Evolutionary conservation across 352 stramenopile species (phyloP).

Genomic region (Thraustochytrium striatum): DNA sequence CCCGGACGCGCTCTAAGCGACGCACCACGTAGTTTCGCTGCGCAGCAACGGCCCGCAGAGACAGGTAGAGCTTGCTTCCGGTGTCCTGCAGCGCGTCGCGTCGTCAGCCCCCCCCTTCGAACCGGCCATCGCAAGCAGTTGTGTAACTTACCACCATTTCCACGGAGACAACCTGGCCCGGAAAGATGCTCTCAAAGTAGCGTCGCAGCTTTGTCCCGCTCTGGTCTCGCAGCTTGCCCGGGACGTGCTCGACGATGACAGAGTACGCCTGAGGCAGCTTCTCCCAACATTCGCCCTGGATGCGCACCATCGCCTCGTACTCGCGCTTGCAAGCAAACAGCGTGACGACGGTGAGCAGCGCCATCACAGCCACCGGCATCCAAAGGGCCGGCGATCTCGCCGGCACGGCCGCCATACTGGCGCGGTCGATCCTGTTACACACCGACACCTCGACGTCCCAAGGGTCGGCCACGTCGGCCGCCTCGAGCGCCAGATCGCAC

Average conservation of each 20-base stretch:
- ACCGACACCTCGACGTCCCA: conserved; percentile 11
- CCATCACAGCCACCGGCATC: conserved; percentile 17
- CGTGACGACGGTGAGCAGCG: conserved; percentile 20
- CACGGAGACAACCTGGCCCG: conserved; percentile 16
- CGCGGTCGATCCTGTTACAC: conserved; percentile 32
- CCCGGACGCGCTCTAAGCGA: conserved; percentile 1
- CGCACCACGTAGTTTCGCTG: background rate
- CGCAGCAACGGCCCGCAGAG: background rate
- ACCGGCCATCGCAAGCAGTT: too few species aligned
- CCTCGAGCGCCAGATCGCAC: background rate
- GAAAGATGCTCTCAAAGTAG: conserved; percentile 38
- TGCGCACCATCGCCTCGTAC: conserved; percentile 21
- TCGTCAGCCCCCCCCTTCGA: background rate
- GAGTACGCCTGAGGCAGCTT: conserved; percentile 26
- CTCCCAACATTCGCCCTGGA: conserved; percentile 14
- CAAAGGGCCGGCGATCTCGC: conserved; percentile 8
- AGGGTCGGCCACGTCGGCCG: background rate
- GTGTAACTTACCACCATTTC: conserved; percentile 10
- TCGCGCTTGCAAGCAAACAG: conserved; percentile 5
- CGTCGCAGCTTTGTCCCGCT: background rate
- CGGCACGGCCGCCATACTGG: conserved; percentile 35
- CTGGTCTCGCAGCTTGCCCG: background rate
- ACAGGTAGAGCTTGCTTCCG: background rate
- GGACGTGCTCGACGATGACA: conserved; percentile 27
- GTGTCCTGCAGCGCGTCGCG: background rate